Evolutionary conservation across 768 basidiomycete genomes (phyloP).

Genomic region (Mycena belliarum): DNA sequence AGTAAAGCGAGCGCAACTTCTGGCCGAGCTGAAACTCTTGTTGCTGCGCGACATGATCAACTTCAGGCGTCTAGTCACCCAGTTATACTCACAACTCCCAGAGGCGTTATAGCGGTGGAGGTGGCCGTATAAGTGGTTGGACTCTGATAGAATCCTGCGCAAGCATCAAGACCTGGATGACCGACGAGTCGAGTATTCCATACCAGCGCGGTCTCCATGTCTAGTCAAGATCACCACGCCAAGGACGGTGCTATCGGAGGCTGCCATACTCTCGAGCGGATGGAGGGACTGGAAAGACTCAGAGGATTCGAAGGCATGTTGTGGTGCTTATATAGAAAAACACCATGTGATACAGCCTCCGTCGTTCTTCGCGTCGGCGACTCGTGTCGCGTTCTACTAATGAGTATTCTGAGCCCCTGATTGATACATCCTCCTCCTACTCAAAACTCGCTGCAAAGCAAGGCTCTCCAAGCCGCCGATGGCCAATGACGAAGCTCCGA

Average conservation of each 20-base stretch:
- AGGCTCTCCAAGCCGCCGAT: too few species aligned
- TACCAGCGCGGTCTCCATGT: slow-evolving; percentile 60
- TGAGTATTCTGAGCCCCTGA: too few species aligned
- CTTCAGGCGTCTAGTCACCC: background rate
- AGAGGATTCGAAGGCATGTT: background rate
- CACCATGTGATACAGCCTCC: background rate
- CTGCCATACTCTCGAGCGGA: slow-evolving; percentile 14
- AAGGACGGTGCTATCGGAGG: slow-evolving; percentile 38
- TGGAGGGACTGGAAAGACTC: background rate
- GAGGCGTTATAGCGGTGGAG: slow-evolving; percentile 62
- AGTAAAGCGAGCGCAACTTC: slow-evolving; percentile 52
- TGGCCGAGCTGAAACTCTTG: slow-evolving; percentile 61
- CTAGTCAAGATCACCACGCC: slow-evolving; percentile 56
- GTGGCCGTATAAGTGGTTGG: slow-evolving; percentile 58
- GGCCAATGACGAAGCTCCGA: too few species aligned
- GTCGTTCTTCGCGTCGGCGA: too few species aligned
- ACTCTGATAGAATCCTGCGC: slow-evolving; percentile 62
- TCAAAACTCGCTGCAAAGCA: too few species aligned
- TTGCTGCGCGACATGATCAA: slow-evolving; percentile 34
- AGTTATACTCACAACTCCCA: slow-evolving; percentile 56
- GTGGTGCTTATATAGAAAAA: background rate
- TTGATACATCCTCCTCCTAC: too few species aligned
- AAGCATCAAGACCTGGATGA: background rate
- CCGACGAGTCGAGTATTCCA: background rate
- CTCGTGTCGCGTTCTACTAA: too few species aligned